Base-by-base conservation (phyloP, 306 rosid genomes). In the Cucurbita maxima region DNA sequence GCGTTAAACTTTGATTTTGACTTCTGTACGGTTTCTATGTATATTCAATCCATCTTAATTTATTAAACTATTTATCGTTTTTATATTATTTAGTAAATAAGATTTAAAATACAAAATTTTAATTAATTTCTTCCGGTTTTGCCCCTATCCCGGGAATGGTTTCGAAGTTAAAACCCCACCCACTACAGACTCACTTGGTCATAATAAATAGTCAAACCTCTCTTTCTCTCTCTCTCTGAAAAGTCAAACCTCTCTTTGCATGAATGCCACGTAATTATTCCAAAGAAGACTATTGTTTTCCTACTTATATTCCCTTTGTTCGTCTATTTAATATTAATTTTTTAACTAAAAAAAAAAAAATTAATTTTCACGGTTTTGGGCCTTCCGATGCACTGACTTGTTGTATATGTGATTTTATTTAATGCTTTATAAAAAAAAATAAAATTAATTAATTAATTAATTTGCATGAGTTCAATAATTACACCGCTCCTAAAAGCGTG, bases 401-500 rank as follows among this genome's bases (percentile, higher is more conserved):
- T 63, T 63, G 40, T 43, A 43, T 66, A 36, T 25, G 7, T 61
- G 19, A 15, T 38, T 37, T 37, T 8, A 61, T 61, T 34, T 15
- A 15, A 15, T 34, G 16, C 38, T 59, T 13, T 37, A 60, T 6
- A 60, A 36, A 5, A 34, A 30, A 59, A 0, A 60, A 2, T 7
- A 18, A 30, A n/a, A n/a, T n/a, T n/a, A n/a, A n/a, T n/a, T 57
- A 57, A 30, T 58, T 30, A 15, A 61, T 16, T 19, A 44, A 44
- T 47, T 48, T 58, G 67, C 50, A 30, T 22, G 61, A 63, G 5
- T 61, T 48, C 38, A 75, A 75, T 50, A 30, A 75, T 75, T 61
- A 53, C 47, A 36, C 50, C 18, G 61, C 7, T 47, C 78, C 78
- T 61, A 61, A 36, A 75, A 61, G 72, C 72, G 53, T 51, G 78